phyloP scores from a whole-genome alignment of 805 yeast species.

The Sporopachydermia quercuum region DNA sequence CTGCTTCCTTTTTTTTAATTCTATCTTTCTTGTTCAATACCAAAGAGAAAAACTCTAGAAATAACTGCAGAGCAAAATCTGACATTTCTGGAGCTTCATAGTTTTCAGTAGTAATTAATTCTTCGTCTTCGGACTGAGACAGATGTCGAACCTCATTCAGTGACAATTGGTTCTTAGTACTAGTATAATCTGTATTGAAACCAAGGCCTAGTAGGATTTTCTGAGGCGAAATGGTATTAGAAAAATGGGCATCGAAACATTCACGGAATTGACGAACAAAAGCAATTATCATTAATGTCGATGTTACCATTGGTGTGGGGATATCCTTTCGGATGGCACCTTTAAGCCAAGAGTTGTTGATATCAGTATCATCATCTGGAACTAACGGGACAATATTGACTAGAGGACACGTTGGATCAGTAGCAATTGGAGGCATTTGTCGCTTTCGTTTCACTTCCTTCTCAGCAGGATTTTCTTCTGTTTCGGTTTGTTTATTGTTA shows the following conservation, averaged over 20 bases:
- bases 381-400: not conserved
- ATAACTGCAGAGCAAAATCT: not conserved
- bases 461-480: not conserved
- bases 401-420: not conserved
- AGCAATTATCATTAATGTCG: not conserved
- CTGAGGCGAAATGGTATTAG: not conserved
- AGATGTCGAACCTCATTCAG: not conserved
- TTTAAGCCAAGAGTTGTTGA: not conserved
- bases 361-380: not conserved
- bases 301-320: not conserved
- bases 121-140: too few relatives aligned
- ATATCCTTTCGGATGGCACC: not conserved
- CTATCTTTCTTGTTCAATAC: not conserved
- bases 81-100: not conserved
- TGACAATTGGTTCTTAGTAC: not conserved
- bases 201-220: not conserved
- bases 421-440: not conserved
- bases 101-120: not conserved
- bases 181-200: not conserved
- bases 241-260: not conserved
- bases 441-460: not conserved
- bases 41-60: not conserved
- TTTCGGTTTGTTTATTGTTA: not conserved
- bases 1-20: not conserved
- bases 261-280: slow-evolving; percentile 1